Evolutionary conservation across 2,329 filamentous ascomycete species (phyloP).

Genomic region (Ascosphaera apis): DNA sequence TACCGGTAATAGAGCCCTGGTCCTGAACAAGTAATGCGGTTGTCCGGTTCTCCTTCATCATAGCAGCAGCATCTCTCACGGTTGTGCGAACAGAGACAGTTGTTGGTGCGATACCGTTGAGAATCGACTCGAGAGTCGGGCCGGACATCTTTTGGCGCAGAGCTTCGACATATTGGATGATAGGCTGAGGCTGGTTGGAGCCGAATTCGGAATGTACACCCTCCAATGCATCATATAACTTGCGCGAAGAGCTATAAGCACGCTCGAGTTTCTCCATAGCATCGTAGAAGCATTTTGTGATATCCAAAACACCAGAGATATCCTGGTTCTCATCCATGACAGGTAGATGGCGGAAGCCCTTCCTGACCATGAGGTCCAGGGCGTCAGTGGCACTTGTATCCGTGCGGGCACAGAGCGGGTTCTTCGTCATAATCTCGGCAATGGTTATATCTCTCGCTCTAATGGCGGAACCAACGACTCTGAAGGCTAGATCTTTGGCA

Average conservation of each 20-base stretch:
- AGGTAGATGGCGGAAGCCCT: conserved; percentile 89
- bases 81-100: conserved; percentile 92
- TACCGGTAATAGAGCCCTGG: conserved; percentile 90
- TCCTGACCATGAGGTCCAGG: conserved; percentile 90
- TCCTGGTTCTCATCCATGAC: conserved; percentile 99
- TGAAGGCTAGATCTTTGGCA: conserved; percentile 92
- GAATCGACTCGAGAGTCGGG: conserved; percentile 78
- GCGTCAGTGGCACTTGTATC: conserved; percentile 97
- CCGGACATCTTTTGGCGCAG: conserved; percentile 93
- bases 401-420: conserved; percentile 87
- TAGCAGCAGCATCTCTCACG: conserved; percentile 76
- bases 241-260: conserved; percentile 91
- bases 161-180: conserved; percentile 96
- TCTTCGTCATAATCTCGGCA: conserved; percentile 99
- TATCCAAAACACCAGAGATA: conserved; percentile 92
- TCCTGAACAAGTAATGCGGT: conserved; percentile 92
- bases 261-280: conserved; percentile 99
- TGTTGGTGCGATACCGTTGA: conserved; percentile 76
- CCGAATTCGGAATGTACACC: conserved; percentile 94
- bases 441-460: conserved; percentile 83
- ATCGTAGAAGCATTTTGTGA: conserved; percentile 99
- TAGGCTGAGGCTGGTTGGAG: conserved; percentile 88
- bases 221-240: conserved; percentile 90
- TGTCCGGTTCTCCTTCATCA: conserved; percentile 99
- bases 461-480: conserved; percentile 74